phyloP scores from a whole-genome alignment of 1,284 basidiomycete genomes.

The Sporisorium iseilematis-ciliati region DNA sequence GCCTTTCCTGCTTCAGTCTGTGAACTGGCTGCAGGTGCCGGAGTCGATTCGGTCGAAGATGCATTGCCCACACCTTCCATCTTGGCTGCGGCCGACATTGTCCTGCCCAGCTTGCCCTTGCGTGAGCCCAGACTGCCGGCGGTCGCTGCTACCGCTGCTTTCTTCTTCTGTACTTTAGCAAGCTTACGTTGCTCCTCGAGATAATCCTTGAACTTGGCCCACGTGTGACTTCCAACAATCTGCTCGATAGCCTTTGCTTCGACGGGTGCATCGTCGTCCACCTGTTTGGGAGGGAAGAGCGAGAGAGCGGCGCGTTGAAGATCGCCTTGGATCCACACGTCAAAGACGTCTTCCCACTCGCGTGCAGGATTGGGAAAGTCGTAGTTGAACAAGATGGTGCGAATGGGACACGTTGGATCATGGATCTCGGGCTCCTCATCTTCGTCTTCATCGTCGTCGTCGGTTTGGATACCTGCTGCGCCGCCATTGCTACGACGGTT shows the following conservation, averaged over 20 bases:
- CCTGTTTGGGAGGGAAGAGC: conserved; percentile 39
- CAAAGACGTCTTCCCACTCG: conserved; percentile 92
- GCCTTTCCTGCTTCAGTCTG: conserved; percentile 14
- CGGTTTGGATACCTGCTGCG: background rate
- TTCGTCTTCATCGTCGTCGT: conserved; percentile 15
- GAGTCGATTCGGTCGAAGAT: conserved; percentile 15
- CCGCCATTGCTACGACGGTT: conserved; percentile 8
- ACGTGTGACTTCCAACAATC: conserved; percentile 32
- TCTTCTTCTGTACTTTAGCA: conserved; percentile 43
- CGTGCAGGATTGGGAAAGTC: conserved; percentile 87
- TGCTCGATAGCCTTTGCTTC: conserved; percentile 34
- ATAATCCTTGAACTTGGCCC: conserved; percentile 37
- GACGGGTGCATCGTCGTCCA: conserved; percentile 19
- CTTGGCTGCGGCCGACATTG: conserved; percentile 40
- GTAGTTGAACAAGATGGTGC: conserved; percentile 85
- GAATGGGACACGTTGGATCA: conserved; percentile 72
- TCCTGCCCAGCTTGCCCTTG: conserved; percentile 35
- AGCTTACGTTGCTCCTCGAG: conserved; percentile 46
- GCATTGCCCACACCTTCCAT: conserved; percentile 27
- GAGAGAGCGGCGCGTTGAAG: conserved; percentile 75
- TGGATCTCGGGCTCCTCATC: conserved; percentile 50
- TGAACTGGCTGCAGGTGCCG: conserved; percentile 6
- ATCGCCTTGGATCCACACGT: conserved; percentile 90
- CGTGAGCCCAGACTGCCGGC: conserved; percentile 14
- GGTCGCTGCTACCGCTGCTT: conserved; percentile 19